Evolutionary conservation across 306 rosid species (phyloP), one percentile per base, ranked within the genome.

Genomic region (Castanea sativa): DNA sequence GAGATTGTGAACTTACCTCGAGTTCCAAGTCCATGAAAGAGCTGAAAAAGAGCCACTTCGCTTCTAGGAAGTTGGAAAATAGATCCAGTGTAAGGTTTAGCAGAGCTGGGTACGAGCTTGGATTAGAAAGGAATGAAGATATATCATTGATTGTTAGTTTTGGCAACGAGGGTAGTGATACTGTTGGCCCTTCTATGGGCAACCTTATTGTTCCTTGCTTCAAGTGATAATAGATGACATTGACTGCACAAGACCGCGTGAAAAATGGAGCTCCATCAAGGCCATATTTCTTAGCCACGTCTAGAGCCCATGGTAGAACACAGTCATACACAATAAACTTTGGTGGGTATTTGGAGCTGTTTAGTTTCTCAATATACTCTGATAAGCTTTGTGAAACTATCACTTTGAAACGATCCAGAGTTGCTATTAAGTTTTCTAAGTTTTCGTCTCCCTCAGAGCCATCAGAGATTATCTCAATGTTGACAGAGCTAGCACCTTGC

Each of bases 281-380:
- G 16, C 83, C 88, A 13, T 49, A 74, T 2, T 70, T 57, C 69
- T 49, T 64, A 14, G 88, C 85, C 3, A 81, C 69, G 13, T 78
- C 83, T 55, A 81, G 43, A 60, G 59, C 77, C 85, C 83, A 78
- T 20, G 85, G 85, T 76, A 78, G 69, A 2, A 13, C 23, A 1
- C 75, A 78, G 73, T 85, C 83, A 23, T 78, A 85, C 9, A 84
- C 33, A 41, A 84, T 23, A 45, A 69, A 74, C 0, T 41, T 53
- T 20, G 73, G 64, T 1, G 71, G 75, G 32, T 73, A 53, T 0
- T 35, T 14, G 13, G 53, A 33, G 45, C 12, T n/a, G 43, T 67
- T 57, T 2, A 21, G 73, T 13, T 72, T 63, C 4, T 21, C 51
- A 0, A 77, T 51, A 14, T 69, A 65, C 52, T 76, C 38, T 6